Evolutionary conservation across 208 protist genomes (phyloP), one percentile per base, ranked within the genome.

Genomic region (Phytomonas francai): DNA sequence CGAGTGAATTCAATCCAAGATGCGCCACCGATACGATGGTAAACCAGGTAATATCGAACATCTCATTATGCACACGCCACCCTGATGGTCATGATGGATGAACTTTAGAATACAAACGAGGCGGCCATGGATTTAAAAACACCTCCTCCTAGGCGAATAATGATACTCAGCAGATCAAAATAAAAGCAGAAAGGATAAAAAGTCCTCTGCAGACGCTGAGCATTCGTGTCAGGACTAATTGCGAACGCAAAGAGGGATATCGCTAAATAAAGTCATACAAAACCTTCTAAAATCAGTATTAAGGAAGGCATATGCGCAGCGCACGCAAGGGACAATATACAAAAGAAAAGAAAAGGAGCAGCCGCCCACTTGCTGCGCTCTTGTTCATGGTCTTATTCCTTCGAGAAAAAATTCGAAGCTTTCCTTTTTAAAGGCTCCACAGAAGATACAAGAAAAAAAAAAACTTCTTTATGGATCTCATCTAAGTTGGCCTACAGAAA

Each of bases 81-180:
- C n/a, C n/a, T n/a, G n/a, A n/a, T n/a, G n/a, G 22, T 65, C 65
- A 36, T 73, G 67, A 51, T 91, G 85, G 4, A 88, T 34, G 5
- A 51, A 63, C 51, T 91, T 85, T 14, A 82, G 65, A 3, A 94
- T 42, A 25, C 78, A 75, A 0, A 80, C 80, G 16, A 90, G 42
- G 39, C 79, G 88, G 0, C 81, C 84, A 67, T 89, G 89, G 28
- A 83, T 58, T 12, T 91, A 67, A 89, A 91, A 28, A 91, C 62
- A 33, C 70, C 71, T 11, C 72, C 71, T 29, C 77, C 79, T 31
- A 91, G 75, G 2, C 80, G 80, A 16, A 94, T 63, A 0, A 94
- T 65, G 9, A 74, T 70, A 49, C 77, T 71, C 16, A 94, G 60
- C 2, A 85, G 71, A 22, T 76, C 72, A 12, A 87, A 27, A 22